These are phyloP conservation scores for Trypanosoma cruzi DNA, from an alignment of 208 protist species.

Conservation along the genomic window DNA sequence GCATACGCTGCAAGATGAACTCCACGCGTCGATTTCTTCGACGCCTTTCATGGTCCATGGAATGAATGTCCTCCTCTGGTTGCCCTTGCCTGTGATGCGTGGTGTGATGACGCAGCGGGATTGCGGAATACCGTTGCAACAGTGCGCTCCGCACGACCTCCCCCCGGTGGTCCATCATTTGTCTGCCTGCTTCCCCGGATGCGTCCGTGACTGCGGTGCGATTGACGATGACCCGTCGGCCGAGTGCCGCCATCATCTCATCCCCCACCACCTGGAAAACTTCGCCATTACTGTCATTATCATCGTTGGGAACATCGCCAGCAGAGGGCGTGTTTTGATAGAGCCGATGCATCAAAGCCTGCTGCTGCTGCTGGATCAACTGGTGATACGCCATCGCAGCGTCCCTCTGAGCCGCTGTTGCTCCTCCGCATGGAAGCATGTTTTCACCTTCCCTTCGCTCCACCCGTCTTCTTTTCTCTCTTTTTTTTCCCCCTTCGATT, in stretches of 20 bases:
- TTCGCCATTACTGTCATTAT: background rate
- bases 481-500: background rate
- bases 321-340: background rate
- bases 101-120: background rate
- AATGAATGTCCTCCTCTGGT: background rate
- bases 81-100: background rate
- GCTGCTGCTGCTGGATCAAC: slow-evolving; percentile 1
- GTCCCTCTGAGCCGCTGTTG: background rate
- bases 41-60: background rate
- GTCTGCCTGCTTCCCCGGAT: background rate
- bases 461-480: too few relatives aligned
- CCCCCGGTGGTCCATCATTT: background rate
- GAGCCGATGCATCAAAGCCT: background rate
- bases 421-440: background rate
- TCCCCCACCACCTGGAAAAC: background rate
- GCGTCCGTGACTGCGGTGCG: background rate
- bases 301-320: background rate
- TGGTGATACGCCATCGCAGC: slow-evolving; percentile 6
- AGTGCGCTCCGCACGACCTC: slow-evolving; percentile 3
- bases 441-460: background rate
- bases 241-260: slow-evolving; percentile 1
- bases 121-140: background rate
- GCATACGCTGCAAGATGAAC: slow-evolving; percentile 5
- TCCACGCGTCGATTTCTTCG: background rate
- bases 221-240: background rate